A percentile compares a stretch with the other conserved stretches of the same genome.
Evolutionary conservation across 371 early-diverging fungal species (phyloP).

Genomic region (Funneliformis caledonium): DNA sequence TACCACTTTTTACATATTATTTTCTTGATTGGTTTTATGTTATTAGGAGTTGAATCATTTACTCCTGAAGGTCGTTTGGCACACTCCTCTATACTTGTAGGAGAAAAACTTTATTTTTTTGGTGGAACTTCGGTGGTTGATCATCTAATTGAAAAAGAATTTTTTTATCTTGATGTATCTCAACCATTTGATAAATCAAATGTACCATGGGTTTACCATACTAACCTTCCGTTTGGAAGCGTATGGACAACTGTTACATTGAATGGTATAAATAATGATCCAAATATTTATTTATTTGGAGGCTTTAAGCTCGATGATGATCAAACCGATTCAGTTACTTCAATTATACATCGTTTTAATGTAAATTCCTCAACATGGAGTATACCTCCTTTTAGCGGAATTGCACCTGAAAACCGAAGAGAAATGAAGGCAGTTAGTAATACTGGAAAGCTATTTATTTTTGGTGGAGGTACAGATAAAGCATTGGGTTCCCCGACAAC

Average conservation of each 20-base stretch:
- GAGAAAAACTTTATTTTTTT: neutral
- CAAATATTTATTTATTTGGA: constrained; percentile 2
- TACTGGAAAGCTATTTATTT: constrained; percentile 1
- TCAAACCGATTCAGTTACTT: neutral
- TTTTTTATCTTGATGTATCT: neutral
- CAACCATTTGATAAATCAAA: neutral
- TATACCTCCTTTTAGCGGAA: neutral
- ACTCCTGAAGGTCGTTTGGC: no score
- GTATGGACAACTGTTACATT: neutral
- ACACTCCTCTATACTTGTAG: neutral
- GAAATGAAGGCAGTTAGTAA: neutral
- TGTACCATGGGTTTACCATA: neutral
- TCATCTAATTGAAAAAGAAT: neutral
- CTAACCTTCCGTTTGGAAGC: neutral
- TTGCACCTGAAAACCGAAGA: neutral
- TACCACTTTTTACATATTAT: no score
- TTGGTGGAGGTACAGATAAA: neutral
- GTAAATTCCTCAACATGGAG: neutral
- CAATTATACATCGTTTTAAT: neutral
- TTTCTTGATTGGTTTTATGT: no score
- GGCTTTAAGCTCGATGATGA: neutral
- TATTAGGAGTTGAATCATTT: no score
- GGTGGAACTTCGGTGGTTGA: neutral
- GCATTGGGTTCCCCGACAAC: no score
- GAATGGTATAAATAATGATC: neutral